Evolutionary conservation across 2,329 filamentous ascomycete species (phyloP), one percentile per base, ranked within the genome.

Genomic region (Diaporthe humulicola): DNA sequence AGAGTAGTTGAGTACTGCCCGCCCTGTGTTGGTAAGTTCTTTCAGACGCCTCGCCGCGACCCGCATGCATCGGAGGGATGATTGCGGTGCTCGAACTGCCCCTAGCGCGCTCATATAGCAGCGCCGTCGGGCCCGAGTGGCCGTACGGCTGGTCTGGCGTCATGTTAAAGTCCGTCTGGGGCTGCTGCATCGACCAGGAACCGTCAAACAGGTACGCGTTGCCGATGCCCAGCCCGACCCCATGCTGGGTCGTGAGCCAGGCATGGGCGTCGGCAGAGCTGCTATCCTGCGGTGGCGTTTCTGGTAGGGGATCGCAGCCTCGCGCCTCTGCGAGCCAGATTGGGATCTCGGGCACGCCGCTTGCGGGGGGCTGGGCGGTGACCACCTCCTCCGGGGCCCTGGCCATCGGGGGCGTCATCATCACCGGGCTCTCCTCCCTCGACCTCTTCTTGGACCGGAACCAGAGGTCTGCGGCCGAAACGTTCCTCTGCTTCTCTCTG

Each of bases 291-390:
- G 45, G 54, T 4, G 71, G 61, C 15, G 57, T 40, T 12, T 71
- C 42, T 8, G 66, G 66, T 5, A 50, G 42, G 2, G 73, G 73
- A 17, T 75, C 74, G 57, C 45, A 71, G 4, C 60, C 74, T 5
- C 74, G 75, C 6, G 71, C 74, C 60, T 77, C 74, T 22, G 75
- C 71, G 14, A 77, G 74, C 57, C 48, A 71, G 61, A 74, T 52
- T 15, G 75, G 75, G 17, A 77, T 61, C 42, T 77, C 75, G 2
- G 75, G 74, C 3, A 40, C 70, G 12, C 70, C 75, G 57, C 30
- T 72, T n/a, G 42, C 60, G 14, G 45, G 57, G 8, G 54, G 19
- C 38, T 45, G 36, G 30, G 33, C n/a, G 42, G 5, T 9, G 3
- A 42, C 60, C 28, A 25, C 40, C 22, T 38, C 33, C 4, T 54